Conservation (phyloP, 768 basidiomycete genomes). For the Suillus clintonianus region DNA sequence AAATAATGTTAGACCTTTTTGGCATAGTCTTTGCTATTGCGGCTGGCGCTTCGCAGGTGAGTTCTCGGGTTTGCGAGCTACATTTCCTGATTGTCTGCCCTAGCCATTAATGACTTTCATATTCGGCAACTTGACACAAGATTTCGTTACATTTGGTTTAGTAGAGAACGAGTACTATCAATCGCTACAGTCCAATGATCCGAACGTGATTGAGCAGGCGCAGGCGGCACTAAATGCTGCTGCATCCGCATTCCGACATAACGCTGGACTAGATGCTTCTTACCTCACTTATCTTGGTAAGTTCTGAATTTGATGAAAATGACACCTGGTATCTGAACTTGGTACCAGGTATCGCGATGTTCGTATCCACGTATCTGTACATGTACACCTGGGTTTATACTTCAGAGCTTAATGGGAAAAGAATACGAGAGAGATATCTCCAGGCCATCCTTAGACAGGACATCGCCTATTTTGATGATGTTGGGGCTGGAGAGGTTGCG, state of each 20-base stretch:
- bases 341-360: conserved; percentile 47
- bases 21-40: conserved; percentile 72
- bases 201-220: conserved; percentile 6
- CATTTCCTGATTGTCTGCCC: not conserved
- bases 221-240: conserved; percentile 14
- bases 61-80: conserved; percentile 15
- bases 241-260: conserved; percentile 21
- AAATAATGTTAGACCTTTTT: conserved; percentile 65
- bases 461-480: conserved; percentile 44
- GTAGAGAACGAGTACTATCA: not conserved
- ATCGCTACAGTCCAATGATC: conserved; percentile 12
- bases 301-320: conserved; percentile 20
- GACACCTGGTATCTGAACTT: not conserved
- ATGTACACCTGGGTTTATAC: conserved; percentile 38
- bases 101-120: conserved; percentile 46
- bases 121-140: conserved; percentile 49
- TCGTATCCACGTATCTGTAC: conserved; percentile 44
- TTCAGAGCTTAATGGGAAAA: conserved; percentile 47
- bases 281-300: conserved; percentile 39
- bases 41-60: conserved; percentile 80
- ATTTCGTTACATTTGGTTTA: conserved; percentile 38
- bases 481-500: conserved; percentile 60
- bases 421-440: conserved; percentile 53
- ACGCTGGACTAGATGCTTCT: conserved; percentile 37
- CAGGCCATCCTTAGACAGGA: conserved; percentile 49